Evolutionary conservation across 441 rosid species (phyloP), one percentile per base, ranked within the genome.

Genomic region (Hura crepitans): DNA sequence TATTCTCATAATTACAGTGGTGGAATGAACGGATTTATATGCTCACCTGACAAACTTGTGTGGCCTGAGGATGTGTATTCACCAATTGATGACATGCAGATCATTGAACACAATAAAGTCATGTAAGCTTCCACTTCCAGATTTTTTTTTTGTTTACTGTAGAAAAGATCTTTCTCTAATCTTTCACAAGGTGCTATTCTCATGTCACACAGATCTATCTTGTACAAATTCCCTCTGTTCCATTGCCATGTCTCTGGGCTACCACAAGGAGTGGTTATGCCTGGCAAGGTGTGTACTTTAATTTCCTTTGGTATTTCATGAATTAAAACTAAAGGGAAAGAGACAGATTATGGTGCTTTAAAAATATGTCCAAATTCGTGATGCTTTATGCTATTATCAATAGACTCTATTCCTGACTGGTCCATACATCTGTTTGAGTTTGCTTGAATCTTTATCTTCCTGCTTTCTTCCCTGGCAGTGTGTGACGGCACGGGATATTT

Each of bases 11-110:
- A 64, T 56, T 20, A 25, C 45, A 78, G 81, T 47, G 78, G 65
- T 62, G 78, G 81, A 33, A 78, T 78, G 81, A 78, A 74, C 45
- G 81, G 81, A 62, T 74, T 54, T 37, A 30, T 71, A 23, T 62
- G 22, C 25, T 5, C 57, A 33, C 46, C 66, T 46, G 68, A 62
- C 31, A 51, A 64, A 51, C 47, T 42, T 28, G 31, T 25, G 2
- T 45, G 67, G 51, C 75, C 78, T 35, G 43, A 6, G 20, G 74
- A 70, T 63, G 37, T 78, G 25, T 31, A 6, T 28, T 74, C 81
- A 20, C 73, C 78, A 11, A 45, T 78, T 56, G 65, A 66, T 37
- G 57, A 70, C 58, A 53, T 66, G 73, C 62, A 50, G 49, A 58
- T 28, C 64, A 66, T 74, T 47, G 14, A 57, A 42, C 65, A 68